phyloP scores from a whole-genome alignment of 202 grass and related monocot genomes.

The Schoenoplectus tabernaemontani region DNA sequence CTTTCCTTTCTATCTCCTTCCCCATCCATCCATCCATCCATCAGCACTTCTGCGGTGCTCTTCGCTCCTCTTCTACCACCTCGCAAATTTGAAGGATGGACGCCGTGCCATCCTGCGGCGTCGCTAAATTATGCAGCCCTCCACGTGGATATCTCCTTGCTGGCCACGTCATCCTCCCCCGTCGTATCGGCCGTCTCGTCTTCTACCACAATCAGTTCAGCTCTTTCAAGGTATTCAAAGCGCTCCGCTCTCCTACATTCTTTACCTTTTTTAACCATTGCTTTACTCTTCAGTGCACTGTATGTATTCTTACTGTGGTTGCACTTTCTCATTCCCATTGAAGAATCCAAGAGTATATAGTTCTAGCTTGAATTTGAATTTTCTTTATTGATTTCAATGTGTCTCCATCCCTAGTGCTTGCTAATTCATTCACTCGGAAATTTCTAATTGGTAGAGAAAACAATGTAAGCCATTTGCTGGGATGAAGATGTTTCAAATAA shows the following conservation, averaged over 20 bases:
- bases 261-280: neutral
- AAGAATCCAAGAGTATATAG: neutral
- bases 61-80: neutral
- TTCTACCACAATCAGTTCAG: neutral
- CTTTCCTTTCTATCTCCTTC: neutral
- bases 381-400: neutral
- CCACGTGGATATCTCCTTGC: neutral
- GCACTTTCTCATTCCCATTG: neutral
- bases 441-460: too few relatives aligned
- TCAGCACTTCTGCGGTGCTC: neutral
- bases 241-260: neutral
- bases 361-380: neutral
- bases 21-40: neutral
- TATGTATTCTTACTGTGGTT: neutral
- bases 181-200: neutral
- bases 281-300: neutral
- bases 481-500: neutral
- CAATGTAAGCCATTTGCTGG: too few relatives aligned
- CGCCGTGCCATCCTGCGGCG: neutral
- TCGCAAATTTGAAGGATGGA: neutral
- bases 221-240: neutral
- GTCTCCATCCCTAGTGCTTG: too few relatives aligned
- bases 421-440: too few relatives aligned
- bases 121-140: neutral
- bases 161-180: constrained; percentile 4